Conservation (phyloP, 495 filamentous ascomycete genomes). For the Neurospora sp. region DNA sequence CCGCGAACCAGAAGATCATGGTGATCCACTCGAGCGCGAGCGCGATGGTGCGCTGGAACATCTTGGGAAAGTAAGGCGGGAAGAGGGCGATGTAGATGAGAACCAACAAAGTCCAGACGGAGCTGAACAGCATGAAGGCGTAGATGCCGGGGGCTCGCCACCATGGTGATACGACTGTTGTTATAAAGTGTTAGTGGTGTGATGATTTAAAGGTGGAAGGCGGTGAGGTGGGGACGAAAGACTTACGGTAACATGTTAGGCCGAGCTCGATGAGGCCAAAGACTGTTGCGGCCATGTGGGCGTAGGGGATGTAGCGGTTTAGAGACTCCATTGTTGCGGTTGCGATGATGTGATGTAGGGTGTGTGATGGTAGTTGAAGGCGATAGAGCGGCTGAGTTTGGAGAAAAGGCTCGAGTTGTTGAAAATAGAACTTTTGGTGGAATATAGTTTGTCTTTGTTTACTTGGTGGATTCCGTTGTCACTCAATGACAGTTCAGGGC, state of each 20-base stretch:
- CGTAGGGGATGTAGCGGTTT: slow-evolving; percentile 42
- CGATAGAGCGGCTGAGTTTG: background rate
- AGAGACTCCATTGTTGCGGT: slow-evolving; percentile 1
- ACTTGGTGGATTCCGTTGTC: background rate
- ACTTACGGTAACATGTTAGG: slow-evolving; percentile 59
- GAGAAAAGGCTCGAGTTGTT: background rate
- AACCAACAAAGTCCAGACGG: slow-evolving; percentile 62
- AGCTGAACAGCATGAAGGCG: slow-evolving; percentile 65
- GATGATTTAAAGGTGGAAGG: background rate
- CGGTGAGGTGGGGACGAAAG: background rate
- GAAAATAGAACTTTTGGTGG: background rate
- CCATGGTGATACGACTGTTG: slow-evolving; percentile 24
- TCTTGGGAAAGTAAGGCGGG: slow-evolving; percentile 46
- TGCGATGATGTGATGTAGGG: background rate
- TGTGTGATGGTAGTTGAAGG: background rate
- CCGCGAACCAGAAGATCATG: slow-evolving; percentile 83
- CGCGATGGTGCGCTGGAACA: slow-evolving; percentile 51
- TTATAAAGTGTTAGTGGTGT: slow-evolving; percentile 1
- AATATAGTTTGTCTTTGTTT: background rate
- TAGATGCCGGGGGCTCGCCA: slow-evolving; percentile 35
- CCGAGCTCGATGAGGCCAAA: slow-evolving; percentile 64
- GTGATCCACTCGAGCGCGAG: slow-evolving; percentile 59
- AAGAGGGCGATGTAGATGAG: slow-evolving; percentile 55
- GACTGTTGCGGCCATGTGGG: slow-evolving; percentile 53
- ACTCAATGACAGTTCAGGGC: background rate